phyloP scores from a whole-genome alignment of 169 alveolate genomes.

The Eimeria brunetti region DNA sequence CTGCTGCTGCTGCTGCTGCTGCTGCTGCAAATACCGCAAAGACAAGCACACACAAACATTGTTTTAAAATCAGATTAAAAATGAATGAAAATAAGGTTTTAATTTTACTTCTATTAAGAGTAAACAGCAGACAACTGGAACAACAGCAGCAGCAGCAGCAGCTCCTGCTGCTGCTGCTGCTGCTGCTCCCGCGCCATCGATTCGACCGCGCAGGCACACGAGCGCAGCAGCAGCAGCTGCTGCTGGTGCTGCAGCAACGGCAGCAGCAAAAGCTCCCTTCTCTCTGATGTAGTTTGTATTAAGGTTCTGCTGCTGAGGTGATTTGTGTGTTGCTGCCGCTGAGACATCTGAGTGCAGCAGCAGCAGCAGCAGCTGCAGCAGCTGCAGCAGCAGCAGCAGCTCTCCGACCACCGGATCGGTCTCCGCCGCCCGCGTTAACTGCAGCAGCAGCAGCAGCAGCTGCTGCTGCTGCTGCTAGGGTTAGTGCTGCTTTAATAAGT shows the following conservation, averaged over 20 bases:
- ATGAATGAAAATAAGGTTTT: not conserved
- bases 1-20: slow-evolving; percentile 27
- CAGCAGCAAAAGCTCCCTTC: not conserved
- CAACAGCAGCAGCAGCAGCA: not conserved
- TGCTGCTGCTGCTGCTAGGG: slow-evolving; percentile 1
- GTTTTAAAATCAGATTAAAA: not conserved
- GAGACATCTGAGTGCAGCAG: not conserved
- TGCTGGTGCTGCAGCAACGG: not conserved
- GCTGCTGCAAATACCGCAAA: not conserved
- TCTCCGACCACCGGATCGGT: slow-evolving; percentile 24
- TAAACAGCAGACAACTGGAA: not conserved
- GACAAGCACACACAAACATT: not conserved
- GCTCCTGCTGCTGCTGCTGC: slow-evolving; percentile 28
- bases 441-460: slow-evolving; percentile 21
- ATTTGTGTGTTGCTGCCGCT: not conserved
- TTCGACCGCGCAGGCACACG: not conserved
- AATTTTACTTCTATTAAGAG: not conserved
- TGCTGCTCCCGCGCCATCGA: slow-evolving; percentile 21
- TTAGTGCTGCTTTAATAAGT: not conserved
- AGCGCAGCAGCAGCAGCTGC: slow-evolving; percentile 28
- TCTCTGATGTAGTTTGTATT: not conserved
- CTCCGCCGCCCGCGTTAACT: not conserved
- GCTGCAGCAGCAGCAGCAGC: not conserved
- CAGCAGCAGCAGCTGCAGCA: slow-evolving; percentile 25
- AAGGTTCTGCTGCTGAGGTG: not conserved